These are phyloP conservation scores for Mikania micrantha DNA, from an alignment of 129 eudicot species.

Conservation along the genomic window DNA sequence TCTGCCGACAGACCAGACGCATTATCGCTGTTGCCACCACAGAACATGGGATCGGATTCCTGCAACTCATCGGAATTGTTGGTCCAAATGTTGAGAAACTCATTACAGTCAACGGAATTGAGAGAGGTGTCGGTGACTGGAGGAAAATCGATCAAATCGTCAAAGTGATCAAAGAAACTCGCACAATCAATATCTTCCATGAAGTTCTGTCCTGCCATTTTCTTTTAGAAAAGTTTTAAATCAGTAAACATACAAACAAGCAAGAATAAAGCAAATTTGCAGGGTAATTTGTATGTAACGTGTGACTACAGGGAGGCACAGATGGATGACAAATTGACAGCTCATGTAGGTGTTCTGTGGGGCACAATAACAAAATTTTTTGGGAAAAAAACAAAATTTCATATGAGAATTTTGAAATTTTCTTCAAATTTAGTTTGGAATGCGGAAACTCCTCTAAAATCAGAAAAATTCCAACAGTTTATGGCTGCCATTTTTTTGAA, in stretches of 20 bases:
- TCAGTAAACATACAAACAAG: neutral
- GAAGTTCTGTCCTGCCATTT: slow-evolving; percentile 42
- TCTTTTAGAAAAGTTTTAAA: slow-evolving; percentile 17
- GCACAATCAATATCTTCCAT: slow-evolving; percentile 72
- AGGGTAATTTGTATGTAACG: slow-evolving; percentile 9
- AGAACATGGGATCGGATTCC: slow-evolving; percentile 42
- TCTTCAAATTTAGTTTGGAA: slow-evolving; percentile 16
- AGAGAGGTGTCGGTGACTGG: slow-evolving; percentile 41
- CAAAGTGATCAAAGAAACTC: slow-evolving; percentile 74
- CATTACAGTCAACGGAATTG: slow-evolving; percentile 33
- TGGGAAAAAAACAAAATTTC: slow-evolving; percentile 14
- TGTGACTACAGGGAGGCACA: slow-evolving; percentile 8
- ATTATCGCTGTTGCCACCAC: slow-evolving; percentile 20
- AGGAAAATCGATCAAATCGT: slow-evolving; percentile 74
- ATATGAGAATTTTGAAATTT: neutral
- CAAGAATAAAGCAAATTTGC: slow-evolving; percentile 4
- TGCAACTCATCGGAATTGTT: slow-evolving; percentile 36
- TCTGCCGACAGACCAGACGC: slow-evolving; percentile 62
- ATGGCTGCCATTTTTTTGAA: neutral
- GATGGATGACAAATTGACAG: slow-evolving; percentile 11
- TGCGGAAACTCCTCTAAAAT: slow-evolving; percentile 11
- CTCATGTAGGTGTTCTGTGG: neutral
- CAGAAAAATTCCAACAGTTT: slow-evolving; percentile 7
- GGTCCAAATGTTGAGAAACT: slow-evolving; percentile 54
- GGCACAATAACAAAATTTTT: slow-evolving; percentile 14